These are phyloP conservation scores for Aureobasidium sp. DNA, from an alignment of 2,329 filamentous ascomycete species.

Conservation along the genomic window DNA sequence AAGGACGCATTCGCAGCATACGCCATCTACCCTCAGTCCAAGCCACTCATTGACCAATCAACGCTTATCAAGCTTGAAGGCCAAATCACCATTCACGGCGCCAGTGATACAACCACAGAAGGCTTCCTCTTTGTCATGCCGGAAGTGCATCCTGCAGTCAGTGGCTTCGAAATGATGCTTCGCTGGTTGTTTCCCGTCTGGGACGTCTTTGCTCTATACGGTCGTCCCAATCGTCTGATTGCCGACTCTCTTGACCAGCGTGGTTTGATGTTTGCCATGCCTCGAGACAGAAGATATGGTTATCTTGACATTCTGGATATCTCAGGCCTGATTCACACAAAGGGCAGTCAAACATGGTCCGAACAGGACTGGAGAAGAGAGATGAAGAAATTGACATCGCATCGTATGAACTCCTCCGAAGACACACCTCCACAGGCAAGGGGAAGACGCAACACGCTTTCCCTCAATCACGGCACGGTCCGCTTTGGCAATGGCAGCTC, in stretches of 20 bases:
- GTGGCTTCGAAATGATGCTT: constrained; percentile 91
- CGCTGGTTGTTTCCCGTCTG: constrained; percentile 88
- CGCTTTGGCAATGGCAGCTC: constrained; percentile 37
- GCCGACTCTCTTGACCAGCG: constrained; percentile 79
- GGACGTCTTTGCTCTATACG: constrained; percentile 87
- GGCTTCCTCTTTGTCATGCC: constrained; percentile 98
- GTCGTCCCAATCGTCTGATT: constrained; percentile 75
- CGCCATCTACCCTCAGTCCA: constrained; percentile 90
- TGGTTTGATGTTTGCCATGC: constrained; percentile 98
- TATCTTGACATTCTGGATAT: constrained; percentile 89
- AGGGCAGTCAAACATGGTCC: constrained; percentile 68
- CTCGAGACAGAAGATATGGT: constrained; percentile 75
- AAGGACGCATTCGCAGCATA: constrained; percentile 87
- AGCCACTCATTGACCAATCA: constrained; percentile 87
- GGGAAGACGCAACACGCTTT: constrained; percentile 18
- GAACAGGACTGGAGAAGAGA: constrained; percentile 85
- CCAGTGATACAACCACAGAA: constrained; percentile 68
- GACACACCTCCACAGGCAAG: constrained; percentile 10
- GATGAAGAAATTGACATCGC: constrained; percentile 79
- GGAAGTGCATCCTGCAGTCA: constrained; percentile 82
- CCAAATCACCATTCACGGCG: constrained; percentile 75
- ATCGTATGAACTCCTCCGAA: constrained; percentile 54
- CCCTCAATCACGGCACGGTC: constrained; percentile 28
- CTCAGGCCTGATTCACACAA: constrained; percentile 65
- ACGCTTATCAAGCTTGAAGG: constrained; percentile 92